These are phyloP conservation scores for Phycomyces blakesleeanus DNA, from an alignment of 192 early-diverging fungal species.

Conservation along the genomic window DNA sequence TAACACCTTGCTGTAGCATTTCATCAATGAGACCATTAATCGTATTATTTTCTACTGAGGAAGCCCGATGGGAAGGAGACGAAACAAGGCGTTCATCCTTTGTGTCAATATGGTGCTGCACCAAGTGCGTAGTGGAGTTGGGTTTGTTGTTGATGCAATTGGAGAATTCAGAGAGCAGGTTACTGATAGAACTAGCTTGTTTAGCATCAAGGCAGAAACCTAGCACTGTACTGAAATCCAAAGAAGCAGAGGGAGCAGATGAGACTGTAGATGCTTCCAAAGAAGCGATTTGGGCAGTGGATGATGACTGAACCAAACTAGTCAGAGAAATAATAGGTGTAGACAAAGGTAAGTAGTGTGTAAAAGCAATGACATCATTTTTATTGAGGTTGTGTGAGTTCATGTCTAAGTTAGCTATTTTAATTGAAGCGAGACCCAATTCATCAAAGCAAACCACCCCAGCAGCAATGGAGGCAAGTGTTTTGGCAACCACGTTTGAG, in stretches of 20 bases:
- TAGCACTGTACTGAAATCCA: too few relatives aligned
- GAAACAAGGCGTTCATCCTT: not conserved
- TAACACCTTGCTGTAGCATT: constrained; percentile 39
- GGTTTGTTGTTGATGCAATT: not conserved
- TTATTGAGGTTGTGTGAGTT: not conserved
- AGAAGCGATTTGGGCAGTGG: too few relatives aligned
- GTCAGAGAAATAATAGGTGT: too few relatives aligned
- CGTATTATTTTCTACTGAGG: constrained; percentile 12
- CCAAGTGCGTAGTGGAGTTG: not conserved
- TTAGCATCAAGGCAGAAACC: too few relatives aligned
- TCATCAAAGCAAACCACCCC: not conserved
- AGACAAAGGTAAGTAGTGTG: not conserved
- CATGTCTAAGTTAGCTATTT: not conserved
- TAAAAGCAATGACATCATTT: not conserved
- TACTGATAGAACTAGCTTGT: too few relatives aligned
- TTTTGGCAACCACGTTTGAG: not conserved
- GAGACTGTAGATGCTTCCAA: too few relatives aligned
- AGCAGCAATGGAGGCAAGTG: not conserved
- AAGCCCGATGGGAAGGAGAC: constrained; percentile 15
- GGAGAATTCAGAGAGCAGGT: not conserved
- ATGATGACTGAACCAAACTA: too few relatives aligned
- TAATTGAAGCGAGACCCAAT: not conserved
- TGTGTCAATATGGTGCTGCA: constrained; percentile 4
- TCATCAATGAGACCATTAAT: constrained; percentile 13
- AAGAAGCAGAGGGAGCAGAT: too few relatives aligned